phyloP scores from a whole-genome alignment of 768 basidiomycete species.

The Termitomyces sp. region DNA sequence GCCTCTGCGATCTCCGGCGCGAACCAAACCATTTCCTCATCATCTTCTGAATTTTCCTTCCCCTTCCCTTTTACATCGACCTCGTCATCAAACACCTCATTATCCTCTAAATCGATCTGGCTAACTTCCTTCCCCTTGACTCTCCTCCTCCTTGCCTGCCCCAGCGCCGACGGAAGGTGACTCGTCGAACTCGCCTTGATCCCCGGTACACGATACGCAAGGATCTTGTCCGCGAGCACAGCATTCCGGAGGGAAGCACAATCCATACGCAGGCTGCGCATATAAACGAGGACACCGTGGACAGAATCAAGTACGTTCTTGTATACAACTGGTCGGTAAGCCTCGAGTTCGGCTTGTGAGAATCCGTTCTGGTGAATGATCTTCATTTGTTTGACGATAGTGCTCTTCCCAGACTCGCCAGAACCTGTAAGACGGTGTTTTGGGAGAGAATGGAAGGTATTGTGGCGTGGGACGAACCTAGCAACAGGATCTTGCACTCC shows the following conservation, averaged over 20 bases:
- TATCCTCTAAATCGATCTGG: slow-evolving; percentile 11
- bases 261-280: slow-evolving; percentile 82
- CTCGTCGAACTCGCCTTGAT: slow-evolving; percentile 37
- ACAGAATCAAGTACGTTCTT: slow-evolving; percentile 87
- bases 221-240: slow-evolving; percentile 9
- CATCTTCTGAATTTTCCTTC: neutral
- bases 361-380: slow-evolving; percentile 95
- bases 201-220: slow-evolving; percentile 38
- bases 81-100: neutral
- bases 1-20: slow-evolving; percentile 61
- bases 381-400: slow-evolving; percentile 99
- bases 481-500: slow-evolving; percentile 88
- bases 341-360: slow-evolving; percentile 66
- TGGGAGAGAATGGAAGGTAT: neutral
- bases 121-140: neutral
- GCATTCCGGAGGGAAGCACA: slow-evolving; percentile 65
- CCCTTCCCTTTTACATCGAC: neutral
- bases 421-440: slow-evolving; percentile 51
- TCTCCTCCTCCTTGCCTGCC: neutral
- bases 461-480: slow-evolving; percentile 45
- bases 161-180: slow-evolving; percentile 3
- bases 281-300: slow-evolving; percentile 77
- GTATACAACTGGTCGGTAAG: slow-evolving; percentile 76
- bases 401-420: slow-evolving; percentile 92
- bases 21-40: slow-evolving; percentile 24